Conservation (phyloP, 768 basidiomycete species). For the Mrakia blollopis region DNA sequence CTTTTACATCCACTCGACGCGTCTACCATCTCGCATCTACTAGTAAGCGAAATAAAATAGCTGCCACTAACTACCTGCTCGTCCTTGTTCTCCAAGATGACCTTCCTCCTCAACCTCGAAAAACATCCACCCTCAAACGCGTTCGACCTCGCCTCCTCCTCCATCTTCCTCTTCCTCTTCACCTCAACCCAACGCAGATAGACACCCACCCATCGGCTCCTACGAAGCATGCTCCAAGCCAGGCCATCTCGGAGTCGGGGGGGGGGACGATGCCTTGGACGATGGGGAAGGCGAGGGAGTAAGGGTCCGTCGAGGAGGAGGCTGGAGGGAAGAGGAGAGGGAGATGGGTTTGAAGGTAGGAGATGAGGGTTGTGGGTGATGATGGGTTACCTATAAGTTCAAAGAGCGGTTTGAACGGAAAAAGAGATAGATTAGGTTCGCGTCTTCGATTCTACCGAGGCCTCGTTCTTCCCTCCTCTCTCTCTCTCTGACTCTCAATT, state of each 20-base stretch:
- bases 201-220: constrained; percentile 96
- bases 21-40: no score
- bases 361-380: constrained; percentile 59
- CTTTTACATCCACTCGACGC: no score
- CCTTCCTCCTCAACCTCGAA: neutral
- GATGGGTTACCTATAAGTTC: neutral
- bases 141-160: neutral
- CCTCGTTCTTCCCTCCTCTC: no score
- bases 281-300: constrained; percentile 64
- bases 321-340: constrained; percentile 70
- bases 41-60: no score
- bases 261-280: constrained; percentile 82
- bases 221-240: constrained; percentile 85
- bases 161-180: constrained; percentile 37
- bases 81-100: neutral
- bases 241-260: constrained; percentile 80
- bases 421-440: neutral
- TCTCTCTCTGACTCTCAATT: neutral
- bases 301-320: constrained; percentile 45
- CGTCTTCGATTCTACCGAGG: no score
- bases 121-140: neutral
- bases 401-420: neutral
- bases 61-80: no score
- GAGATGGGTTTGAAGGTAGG: constrained; percentile 65
- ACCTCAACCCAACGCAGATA: constrained; percentile 65